These are phyloP conservation scores for Amanita thiersii DNA, from an alignment of 768 basidiomycete genomes.

Conservation along the genomic window DNA sequence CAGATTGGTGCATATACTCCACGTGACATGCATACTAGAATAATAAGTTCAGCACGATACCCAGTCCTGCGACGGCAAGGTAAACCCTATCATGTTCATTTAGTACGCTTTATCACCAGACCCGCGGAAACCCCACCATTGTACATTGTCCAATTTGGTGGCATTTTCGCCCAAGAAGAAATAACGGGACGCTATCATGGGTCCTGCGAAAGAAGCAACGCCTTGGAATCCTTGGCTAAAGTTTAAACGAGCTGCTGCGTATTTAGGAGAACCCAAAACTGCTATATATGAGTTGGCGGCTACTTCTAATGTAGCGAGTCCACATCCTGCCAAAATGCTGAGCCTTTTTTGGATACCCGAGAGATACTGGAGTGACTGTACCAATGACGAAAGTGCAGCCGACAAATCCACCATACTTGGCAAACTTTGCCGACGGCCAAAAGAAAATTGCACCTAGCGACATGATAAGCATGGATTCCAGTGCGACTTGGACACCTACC, in stretches of 20 bases:
- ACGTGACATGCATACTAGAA: slow-evolving; percentile 49
- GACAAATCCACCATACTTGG: slow-evolving; percentile 65
- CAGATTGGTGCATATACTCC: neutral
- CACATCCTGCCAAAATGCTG: slow-evolving; percentile 37
- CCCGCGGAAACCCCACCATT: slow-evolving; percentile 36
- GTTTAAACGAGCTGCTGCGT: slow-evolving; percentile 69
- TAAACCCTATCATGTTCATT: slow-evolving; percentile 40
- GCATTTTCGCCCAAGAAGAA: slow-evolving; percentile 65
- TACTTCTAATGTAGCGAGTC: slow-evolving; percentile 59
- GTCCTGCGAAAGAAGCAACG: slow-evolving; percentile 64
- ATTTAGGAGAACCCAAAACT: slow-evolving; percentile 57
- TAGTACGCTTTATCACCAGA: neutral
- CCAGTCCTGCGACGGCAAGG: slow-evolving; percentile 56
- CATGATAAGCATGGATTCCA: slow-evolving; percentile 1
- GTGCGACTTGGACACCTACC: slow-evolving; percentile 21
- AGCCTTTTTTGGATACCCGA: neutral
- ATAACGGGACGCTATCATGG: slow-evolving; percentile 67
- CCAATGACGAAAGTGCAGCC: slow-evolving; percentile 67
- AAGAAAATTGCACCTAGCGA: slow-evolving; percentile 61
- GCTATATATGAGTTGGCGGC: slow-evolving; percentile 79
- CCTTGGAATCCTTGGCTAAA: slow-evolving; percentile 79
- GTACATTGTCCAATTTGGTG: slow-evolving; percentile 54
- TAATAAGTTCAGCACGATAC: slow-evolving; percentile 49
- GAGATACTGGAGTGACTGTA: slow-evolving; percentile 15
- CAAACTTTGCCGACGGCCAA: slow-evolving; percentile 68